Evolutionary conservation across 805 yeast genomes (phyloP), one percentile per base, ranked within the genome.

Genomic region (Teunomyces funiuensis): DNA sequence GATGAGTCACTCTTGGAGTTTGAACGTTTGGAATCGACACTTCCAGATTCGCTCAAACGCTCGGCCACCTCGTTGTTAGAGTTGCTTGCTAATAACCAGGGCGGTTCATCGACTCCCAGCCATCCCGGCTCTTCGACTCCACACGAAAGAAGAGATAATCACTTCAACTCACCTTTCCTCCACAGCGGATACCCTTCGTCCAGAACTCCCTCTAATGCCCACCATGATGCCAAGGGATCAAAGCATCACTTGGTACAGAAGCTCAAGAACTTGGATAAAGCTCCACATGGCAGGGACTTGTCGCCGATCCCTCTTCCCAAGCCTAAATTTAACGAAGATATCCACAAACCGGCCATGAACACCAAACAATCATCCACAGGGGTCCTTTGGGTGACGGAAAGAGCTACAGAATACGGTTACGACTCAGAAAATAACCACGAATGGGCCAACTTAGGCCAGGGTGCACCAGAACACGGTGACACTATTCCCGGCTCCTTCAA

Each of bases 371-470:
- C 80, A 9, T 76, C 82, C 9, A 79, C 84, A 0, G 84, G 84
- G 42, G 84, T 79, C 25, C 71, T 79, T 39, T 79, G 84, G 84
- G 77, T 77, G 41, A 79, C 84, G 1, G 83, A 79, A 51, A 64
- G 82, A 46, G 84, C 84, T 22, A 59, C 63, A 33, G 82, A 75
- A 46, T 74, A 78, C 53, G 84, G 84, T 0, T 79, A 64, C 53
- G 56, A 64, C 36, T 61, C 63, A 6, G 70, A 66, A 37, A 61
- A 61, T 33, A 62, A 58, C 42, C 50, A 46, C 15, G 63, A 65
- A 9, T 79, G 83, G 83, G 77, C 80, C 28, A 79, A 79, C 54
- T 63, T 79, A 55, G 84, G 84, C 31, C 84, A 79, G 55, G 84
- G 84, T 36, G 80, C 81, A 42, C 83, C 84, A 3, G 83, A 79